Percentiles rank a stretch among this genome's conserved stretches.
Evolutionary conservation across 768 basidiomycete genomes (phyloP).

Genomic region (Hericium erinaceus): DNA sequence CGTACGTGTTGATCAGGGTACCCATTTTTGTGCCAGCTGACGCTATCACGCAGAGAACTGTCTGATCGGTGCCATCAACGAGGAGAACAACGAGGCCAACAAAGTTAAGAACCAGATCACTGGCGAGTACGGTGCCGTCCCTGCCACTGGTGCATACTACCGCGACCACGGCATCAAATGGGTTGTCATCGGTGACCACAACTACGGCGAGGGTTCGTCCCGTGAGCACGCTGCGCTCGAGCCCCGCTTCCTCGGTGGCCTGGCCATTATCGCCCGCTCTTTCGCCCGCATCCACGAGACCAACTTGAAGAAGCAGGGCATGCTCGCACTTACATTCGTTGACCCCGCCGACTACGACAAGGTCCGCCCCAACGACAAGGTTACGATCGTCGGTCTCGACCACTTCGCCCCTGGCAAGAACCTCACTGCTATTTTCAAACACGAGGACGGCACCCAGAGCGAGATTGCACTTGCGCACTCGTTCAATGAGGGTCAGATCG

Average conservation of each 20-base stretch:
- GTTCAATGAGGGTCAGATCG: constrained; percentile 96
- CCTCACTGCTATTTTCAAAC: constrained; percentile 74
- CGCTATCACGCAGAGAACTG: constrained; percentile 64
- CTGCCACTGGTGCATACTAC: constrained; percentile 80
- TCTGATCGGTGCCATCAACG: constrained; percentile 94
- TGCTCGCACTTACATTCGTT: constrained; percentile 92
- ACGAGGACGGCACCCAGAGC: constrained; percentile 71
- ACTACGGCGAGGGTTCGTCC: constrained; percentile 97
- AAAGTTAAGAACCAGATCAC: constrained; percentile 86
- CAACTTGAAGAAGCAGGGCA: constrained; percentile 99
- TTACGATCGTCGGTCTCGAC: constrained; percentile 85
- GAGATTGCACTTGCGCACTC: constrained; percentile 79
- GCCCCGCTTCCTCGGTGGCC: constrained; percentile 89
- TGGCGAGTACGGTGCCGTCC: constrained; percentile 79
- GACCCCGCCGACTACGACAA: constrained; percentile 94
- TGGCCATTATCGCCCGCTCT: constrained; percentile 92
- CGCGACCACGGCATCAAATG: constrained; percentile 86
- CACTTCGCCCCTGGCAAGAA: constrained; percentile 88
- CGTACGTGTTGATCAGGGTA: constrained; percentile 30
- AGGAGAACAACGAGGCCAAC: constrained; percentile 94
- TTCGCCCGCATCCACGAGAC: constrained; percentile 98
- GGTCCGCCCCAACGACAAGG: constrained; percentile 76
- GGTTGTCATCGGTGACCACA: constrained; percentile 94
- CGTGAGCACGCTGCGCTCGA: constrained; percentile 97
- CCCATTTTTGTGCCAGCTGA: constrained; percentile 3